phyloP scores from a whole-genome alignment of 2,329 filamentous ascomycete genomes.

The Pseudocercospora cruenta region DNA sequence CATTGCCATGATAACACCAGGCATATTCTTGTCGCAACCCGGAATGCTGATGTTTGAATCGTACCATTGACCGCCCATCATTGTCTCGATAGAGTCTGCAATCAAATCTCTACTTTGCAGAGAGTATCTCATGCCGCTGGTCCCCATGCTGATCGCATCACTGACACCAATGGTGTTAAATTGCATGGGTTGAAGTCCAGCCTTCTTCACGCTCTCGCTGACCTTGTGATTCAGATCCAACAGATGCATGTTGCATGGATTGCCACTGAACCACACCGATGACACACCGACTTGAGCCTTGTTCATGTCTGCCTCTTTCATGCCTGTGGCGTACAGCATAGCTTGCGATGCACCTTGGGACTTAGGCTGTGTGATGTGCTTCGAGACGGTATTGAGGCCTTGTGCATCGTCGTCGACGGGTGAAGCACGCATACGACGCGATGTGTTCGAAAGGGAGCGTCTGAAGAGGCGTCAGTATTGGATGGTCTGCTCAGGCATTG shows the following conservation, averaged over 20 bases:
- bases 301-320: slow-evolving; percentile 83
- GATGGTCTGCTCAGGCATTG: neutral
- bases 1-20: slow-evolving; percentile 75
- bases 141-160: slow-evolving; percentile 98
- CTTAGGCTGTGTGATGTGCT: slow-evolving; percentile 90
- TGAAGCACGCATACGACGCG: slow-evolving; percentile 28
- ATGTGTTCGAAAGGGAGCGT: slow-evolving; percentile 17
- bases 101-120: slow-evolving; percentile 91
- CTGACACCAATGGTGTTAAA: slow-evolving; percentile 99
- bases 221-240: slow-evolving; percentile 84
- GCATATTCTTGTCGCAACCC: slow-evolving; percentile 99
- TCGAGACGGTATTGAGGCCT: slow-evolving; percentile 79
- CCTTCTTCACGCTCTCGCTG: slow-evolving; percentile 70
- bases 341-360: slow-evolving; percentile 98
- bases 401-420: slow-evolving; percentile 31
- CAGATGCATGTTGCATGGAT: slow-evolving; percentile 99
- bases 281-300: slow-evolving; percentile 98
- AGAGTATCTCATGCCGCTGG: slow-evolving; percentile 87
- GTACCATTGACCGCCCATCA: slow-evolving; percentile 99
- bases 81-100: slow-evolving; percentile 96
- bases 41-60: slow-evolving; percentile 96
- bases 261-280: slow-evolving; percentile 96
- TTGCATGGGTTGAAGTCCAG: slow-evolving; percentile 84
- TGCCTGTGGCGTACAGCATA: slow-evolving; percentile 95
- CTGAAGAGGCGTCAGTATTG: slow-evolving; percentile 7